Percentiles rank a stretch among this genome's conserved stretches.
These are phyloP conservation scores for Ogataea neopini DNA, from an alignment of 805 yeast genomes.

Conservation along the genomic window DNA sequence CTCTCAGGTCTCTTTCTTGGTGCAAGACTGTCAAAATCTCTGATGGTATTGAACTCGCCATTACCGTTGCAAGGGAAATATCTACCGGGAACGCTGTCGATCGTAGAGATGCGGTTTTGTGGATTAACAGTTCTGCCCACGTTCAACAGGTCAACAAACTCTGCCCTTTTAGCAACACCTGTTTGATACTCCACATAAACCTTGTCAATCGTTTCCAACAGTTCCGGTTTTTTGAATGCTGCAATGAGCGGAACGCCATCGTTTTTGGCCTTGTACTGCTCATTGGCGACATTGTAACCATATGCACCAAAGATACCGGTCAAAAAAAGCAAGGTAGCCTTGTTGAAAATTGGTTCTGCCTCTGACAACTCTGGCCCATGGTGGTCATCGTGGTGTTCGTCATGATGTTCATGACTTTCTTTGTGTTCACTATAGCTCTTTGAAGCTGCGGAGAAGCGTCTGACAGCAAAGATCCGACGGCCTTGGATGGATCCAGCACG, in stretches of 20 bases:
- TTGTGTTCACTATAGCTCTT: slow-evolving; percentile 15
- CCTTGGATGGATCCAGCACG: neutral
- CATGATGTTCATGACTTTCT: slow-evolving; percentile 11
- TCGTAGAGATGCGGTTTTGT: slow-evolving; percentile 22
- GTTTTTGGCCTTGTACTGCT: slow-evolving; percentile 49
- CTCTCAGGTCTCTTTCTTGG: slow-evolving; percentile 34
- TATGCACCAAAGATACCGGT: slow-evolving; percentile 32
- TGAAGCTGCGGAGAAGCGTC: slow-evolving; percentile 1
- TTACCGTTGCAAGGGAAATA: slow-evolving; percentile 30
- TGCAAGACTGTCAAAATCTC: slow-evolving; percentile 30
- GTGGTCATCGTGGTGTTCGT: slow-evolving; percentile 17
- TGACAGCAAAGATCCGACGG: slow-evolving; percentile 1
- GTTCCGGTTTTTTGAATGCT: slow-evolving; percentile 16
- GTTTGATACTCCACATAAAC: slow-evolving; percentile 26
- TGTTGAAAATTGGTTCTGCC: slow-evolving; percentile 33
- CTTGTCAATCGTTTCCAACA: slow-evolving; percentile 23
- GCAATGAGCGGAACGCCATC: slow-evolving; percentile 31
- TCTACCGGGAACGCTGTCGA: slow-evolving; percentile 36
- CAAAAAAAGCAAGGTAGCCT: slow-evolving; percentile 24
- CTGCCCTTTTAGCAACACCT: slow-evolving; percentile 24
- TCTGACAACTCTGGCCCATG: slow-evolving; percentile 25
- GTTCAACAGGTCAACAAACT: slow-evolving; percentile 24
- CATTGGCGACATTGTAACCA: slow-evolving; percentile 50
- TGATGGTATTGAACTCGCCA: slow-evolving; percentile 29
- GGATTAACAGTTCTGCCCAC: slow-evolving; percentile 16